Conservation (phyloP, 177 flowering plant species). For the Telopea speciosissima region DNA sequence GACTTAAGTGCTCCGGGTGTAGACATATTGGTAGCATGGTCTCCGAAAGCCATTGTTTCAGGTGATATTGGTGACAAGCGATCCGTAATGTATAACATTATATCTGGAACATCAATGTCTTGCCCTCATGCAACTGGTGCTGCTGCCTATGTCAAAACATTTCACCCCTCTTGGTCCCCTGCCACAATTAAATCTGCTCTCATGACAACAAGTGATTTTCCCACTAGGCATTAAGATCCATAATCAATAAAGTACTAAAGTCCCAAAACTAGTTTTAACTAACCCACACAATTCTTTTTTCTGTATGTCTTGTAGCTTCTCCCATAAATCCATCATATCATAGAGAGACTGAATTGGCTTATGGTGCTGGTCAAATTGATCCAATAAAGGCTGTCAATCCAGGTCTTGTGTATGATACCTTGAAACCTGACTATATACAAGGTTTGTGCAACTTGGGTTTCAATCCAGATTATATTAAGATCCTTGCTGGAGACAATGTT, state of each 20-base stretch:
- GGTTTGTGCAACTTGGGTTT: not conserved
- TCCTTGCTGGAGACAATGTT: not conserved
- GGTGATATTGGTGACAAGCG: constrained; percentile 24
- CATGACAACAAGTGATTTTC: constrained; percentile 55
- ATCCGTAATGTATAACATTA: constrained; percentile 30
- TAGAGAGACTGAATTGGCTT: not conserved
- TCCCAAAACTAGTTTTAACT: too few relatives aligned
- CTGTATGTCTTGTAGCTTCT: not conserved
- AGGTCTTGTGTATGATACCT: not conserved
- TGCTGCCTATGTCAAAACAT: constrained; percentile 60
- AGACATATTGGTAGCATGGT: constrained; percentile 61
- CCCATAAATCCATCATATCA: not conserved
- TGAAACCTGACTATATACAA: not conserved
- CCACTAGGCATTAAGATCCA: too few relatives aligned
- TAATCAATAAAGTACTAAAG: too few relatives aligned
- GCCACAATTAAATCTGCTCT: constrained; percentile 69
- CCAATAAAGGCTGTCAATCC: not conserved
- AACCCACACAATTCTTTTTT: not conserved
- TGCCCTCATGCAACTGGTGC: constrained; percentile 63
- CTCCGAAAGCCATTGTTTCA: constrained; percentile 19
- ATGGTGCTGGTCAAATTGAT: not conserved
- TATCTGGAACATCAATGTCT: constrained; percentile 74
- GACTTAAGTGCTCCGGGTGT: constrained; percentile 69
- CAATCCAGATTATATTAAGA: not conserved
- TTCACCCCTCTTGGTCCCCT: constrained; percentile 66